Evolutionary conservation across 192 early-diverging fungal genomes (phyloP).

Genomic region (Phycomyces blakesleeanus): DNA sequence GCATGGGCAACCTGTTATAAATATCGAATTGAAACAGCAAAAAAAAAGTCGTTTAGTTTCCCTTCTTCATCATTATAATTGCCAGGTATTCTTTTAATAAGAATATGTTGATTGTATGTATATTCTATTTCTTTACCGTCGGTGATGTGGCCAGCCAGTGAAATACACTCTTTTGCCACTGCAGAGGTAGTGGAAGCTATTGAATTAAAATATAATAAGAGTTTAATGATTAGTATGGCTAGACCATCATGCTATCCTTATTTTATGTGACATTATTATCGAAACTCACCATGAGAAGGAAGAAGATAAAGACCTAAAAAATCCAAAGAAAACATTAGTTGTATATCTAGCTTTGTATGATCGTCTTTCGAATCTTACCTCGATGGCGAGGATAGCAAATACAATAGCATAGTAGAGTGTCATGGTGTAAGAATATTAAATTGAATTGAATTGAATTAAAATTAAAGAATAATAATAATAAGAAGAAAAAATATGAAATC

Average conservation of each 20-base stretch:
- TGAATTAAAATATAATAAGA: background rate
- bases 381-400: constrained; percentile 40
- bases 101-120: background rate
- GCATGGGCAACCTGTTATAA: constrained; percentile 29
- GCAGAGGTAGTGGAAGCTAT: constrained; percentile 47
- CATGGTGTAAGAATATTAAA: constrained; percentile 27
- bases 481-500: too few species aligned
- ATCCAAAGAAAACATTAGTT: background rate
- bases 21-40: too few species aligned
- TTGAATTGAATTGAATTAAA: too few species aligned
- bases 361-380: constrained; percentile 28
- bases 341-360: background rate
- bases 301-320: constrained; percentile 13
- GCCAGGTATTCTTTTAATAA: too few species aligned
- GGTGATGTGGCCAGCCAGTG: constrained; percentile 42
- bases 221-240: background rate
- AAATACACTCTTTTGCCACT: constrained; percentile 44
- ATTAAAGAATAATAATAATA: background rate
- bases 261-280: too few species aligned
- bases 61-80: too few species aligned
- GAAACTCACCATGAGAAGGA: constrained; percentile 14
- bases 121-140: constrained; percentile 23
- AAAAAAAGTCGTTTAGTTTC: too few species aligned
- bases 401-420: constrained; percentile 46
- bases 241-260: too few species aligned